Evolutionary conservation across 2,329 filamentous ascomycete genomes (phyloP).

Genomic region (Calonectria fujianensis): DNA sequence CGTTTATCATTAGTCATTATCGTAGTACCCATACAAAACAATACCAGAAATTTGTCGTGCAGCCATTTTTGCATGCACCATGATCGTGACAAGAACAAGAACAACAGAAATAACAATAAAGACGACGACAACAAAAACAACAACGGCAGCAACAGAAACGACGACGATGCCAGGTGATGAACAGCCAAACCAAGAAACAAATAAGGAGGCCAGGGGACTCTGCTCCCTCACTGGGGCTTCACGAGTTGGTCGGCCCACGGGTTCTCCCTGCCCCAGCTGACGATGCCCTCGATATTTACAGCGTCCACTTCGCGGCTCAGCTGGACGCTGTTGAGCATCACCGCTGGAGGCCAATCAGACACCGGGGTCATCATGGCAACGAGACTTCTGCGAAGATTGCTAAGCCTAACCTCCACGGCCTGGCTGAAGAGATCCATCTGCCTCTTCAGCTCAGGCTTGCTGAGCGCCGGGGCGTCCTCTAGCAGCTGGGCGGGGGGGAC

Average conservation of each 20-base stretch:
- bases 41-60: background rate
- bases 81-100: background rate
- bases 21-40: background rate
- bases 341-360: background rate
- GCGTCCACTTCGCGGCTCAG: background rate
- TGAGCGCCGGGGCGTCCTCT: background rate
- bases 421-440: background rate
- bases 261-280: background rate
- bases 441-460: slow-evolving; percentile 22
- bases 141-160: background rate
- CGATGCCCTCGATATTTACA: background rate
- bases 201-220: background rate
- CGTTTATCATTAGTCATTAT: background rate
- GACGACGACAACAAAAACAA: background rate
- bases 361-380: slow-evolving; percentile 15
- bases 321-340: too few relatives aligned
- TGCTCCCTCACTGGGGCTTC: background rate
- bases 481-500: background rate
- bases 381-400: slow-evolving; percentile 17
- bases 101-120: background rate
- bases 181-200: background rate
- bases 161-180: background rate
- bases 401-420: background rate
- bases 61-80: background rate
- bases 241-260: background rate